phyloP scores from a whole-genome alignment of 2,329 filamentous ascomycete genomes.

The Talaromyces rugulosus region DNA sequence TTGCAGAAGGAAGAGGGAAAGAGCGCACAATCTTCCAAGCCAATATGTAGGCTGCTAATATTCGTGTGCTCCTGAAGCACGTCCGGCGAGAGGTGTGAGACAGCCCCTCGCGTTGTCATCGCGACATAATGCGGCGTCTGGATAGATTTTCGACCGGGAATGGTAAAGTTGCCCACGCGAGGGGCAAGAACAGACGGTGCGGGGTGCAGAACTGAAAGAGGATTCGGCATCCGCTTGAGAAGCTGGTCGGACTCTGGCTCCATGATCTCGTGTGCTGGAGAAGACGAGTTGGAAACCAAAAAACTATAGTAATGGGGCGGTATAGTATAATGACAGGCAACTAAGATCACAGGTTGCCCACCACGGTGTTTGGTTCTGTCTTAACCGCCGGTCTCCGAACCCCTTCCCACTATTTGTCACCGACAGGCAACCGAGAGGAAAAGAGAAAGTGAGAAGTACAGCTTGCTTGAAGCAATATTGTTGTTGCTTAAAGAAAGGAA shows the following conservation, averaged over 20 bases:
- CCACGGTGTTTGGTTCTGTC: background rate
- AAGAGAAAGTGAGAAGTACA: background rate
- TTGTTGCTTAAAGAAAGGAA: background rate
- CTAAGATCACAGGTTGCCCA: slow-evolving; percentile 1
- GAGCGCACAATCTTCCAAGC: slow-evolving; percentile 84
- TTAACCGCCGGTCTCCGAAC: slow-evolving; percentile 8
- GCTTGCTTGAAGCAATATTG: background rate
- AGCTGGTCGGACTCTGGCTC: slow-evolving; percentile 20
- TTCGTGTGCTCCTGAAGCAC: slow-evolving; percentile 62
- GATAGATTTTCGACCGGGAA: slow-evolving; percentile 62
- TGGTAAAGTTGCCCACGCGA: slow-evolving; percentile 63
- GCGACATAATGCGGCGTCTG: slow-evolving; percentile 80
- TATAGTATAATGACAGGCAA: slow-evolving; percentile 2
- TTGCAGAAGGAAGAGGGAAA: background rate
- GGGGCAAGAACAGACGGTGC: slow-evolving; percentile 42
- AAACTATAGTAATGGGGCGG: background rate
- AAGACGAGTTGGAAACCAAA: background rate
- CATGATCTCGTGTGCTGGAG: slow-evolving; percentile 20
- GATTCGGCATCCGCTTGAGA: slow-evolving; percentile 30
- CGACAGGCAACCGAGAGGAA: background rate
- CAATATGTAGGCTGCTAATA: slow-evolving; percentile 70
- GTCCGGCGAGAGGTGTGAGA: slow-evolving; percentile 89
- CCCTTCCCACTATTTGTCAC: background rate
- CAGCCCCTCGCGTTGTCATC: slow-evolving; percentile 73
- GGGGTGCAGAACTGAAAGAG: slow-evolving; percentile 33